Percentiles rank a stretch among this genome's conserved stretches.
Conservation (phyloP, 768 basidiomycete genomes). For the Cystobasidiopsis lactophilus region DNA sequence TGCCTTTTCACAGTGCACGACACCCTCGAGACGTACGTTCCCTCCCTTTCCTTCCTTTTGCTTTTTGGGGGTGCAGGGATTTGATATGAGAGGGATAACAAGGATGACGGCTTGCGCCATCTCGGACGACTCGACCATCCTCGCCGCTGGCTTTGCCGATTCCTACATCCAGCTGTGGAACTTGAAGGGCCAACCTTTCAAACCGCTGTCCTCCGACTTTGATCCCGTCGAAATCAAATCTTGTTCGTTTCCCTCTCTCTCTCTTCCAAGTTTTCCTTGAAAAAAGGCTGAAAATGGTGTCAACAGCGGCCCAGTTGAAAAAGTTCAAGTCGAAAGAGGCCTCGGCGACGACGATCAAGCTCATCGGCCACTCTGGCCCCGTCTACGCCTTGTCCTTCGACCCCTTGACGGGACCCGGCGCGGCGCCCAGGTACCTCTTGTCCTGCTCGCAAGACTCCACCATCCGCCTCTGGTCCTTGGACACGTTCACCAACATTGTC, state of each 20-base stretch:
- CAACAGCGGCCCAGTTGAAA: slow-evolving; percentile 36
- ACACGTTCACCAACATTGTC: slow-evolving; percentile 79
- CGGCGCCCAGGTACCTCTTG: slow-evolving; percentile 63
- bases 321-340: slow-evolving; percentile 24
- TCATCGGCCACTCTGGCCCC: slow-evolving; percentile 89
- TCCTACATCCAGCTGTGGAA: slow-evolving; percentile 90
- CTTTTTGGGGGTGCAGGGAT: neutral
- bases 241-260: slow-evolving; percentile 29
- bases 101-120: slow-evolving; percentile 73
- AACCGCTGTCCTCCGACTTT: slow-evolving; percentile 55
- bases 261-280: neutral
- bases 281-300: neutral
- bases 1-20: slow-evolving; percentile 91
- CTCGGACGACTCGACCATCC: slow-evolving; percentile 67
- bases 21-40: slow-evolving; percentile 67
- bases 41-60: too few species aligned
- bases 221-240: slow-evolving; percentile 43
- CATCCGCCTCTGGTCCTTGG: slow-evolving; percentile 76
- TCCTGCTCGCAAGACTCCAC: slow-evolving; percentile 86
- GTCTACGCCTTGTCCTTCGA: slow-evolving; percentile 90
- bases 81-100: neutral
- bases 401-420: slow-evolving; percentile 64
- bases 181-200: slow-evolving; percentile 71
- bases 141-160: slow-evolving; percentile 89
- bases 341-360: slow-evolving; percentile 67